A percentile compares a stretch with the other conserved stretches of the same genome.
These are phyloP conservation scores for Myxozyma melibiosi DNA, from an alignment of 805 yeast species.

Conservation along the genomic window DNA sequence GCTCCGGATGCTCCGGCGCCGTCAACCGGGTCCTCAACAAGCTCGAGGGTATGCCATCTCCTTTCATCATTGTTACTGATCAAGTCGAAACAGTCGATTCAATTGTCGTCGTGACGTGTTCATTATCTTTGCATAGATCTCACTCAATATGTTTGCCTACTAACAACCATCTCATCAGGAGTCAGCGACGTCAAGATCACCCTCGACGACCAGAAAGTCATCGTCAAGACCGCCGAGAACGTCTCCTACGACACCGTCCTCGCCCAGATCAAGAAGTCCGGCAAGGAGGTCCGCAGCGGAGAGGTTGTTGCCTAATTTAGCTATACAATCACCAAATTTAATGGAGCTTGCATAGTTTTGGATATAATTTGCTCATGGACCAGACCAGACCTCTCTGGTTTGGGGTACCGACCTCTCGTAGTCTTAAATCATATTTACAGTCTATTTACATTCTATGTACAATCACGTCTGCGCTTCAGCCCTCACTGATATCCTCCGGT, in stretches of 20 bases:
- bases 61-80: background rate
- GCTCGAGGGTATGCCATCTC: slow-evolving; percentile 21
- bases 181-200: slow-evolving; percentile 74
- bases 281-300: slow-evolving; percentile 77
- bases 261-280: slow-evolving; percentile 83
- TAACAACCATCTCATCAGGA: slow-evolving; percentile 57
- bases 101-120: too few relatives aligned
- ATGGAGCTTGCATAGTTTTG: too few relatives aligned
- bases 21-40: slow-evolving; percentile 63
- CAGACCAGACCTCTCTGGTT: too few relatives aligned
- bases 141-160: background rate
- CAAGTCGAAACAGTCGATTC: too few relatives aligned
- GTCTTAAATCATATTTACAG: background rate
- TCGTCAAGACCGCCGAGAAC: slow-evolving; percentile 60
- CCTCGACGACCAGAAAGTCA: slow-evolving; percentile 78
- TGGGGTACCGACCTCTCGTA: too few relatives aligned
- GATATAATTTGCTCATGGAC: too few relatives aligned
- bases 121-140: background rate
- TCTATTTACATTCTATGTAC: background rate
- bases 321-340: too few relatives aligned
- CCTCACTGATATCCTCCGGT: slow-evolving; percentile 34
- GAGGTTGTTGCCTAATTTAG: slow-evolving; percentile 48
- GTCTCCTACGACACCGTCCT: slow-evolving; percentile 77
- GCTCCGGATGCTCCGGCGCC: slow-evolving; percentile 85
- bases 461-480: background rate